Conservation (phyloP, 139 green algal genomes). For the Ulvella scutata region DNA sequence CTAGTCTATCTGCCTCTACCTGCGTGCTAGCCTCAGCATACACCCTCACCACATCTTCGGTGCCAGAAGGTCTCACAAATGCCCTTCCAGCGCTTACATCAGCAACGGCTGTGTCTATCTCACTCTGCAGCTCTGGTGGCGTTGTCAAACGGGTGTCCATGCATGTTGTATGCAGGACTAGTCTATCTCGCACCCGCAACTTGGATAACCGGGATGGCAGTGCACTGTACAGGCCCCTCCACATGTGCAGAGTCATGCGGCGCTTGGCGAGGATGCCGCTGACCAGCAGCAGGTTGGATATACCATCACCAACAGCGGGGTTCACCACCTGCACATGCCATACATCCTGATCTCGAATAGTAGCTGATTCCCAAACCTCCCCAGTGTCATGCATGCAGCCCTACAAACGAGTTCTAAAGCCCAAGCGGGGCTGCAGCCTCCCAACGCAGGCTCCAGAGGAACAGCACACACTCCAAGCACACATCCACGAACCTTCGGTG, state of each 20-base stretch:
- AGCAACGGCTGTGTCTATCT: constrained; percentile 29
- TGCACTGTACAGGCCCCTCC: constrained; percentile 73
- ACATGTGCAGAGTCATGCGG: constrained; percentile 38
- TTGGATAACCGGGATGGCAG: constrained; percentile 75
- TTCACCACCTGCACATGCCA: constrained; percentile 60
- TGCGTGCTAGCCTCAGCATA: constrained; percentile 81
- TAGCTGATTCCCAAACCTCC: too few species aligned
- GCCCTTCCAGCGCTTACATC: constrained; percentile 27
- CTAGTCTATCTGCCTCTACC: constrained; percentile 52
- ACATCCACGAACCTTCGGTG: too few species aligned
- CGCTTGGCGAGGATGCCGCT: constrained; percentile 57
- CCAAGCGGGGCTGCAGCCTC: too few species aligned
- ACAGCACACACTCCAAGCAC: too few species aligned
- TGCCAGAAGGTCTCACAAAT: constrained; percentile 87
- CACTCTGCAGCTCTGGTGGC: constrained; percentile 46
- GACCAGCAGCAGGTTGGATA: constrained; percentile 77
- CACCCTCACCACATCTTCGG: constrained; percentile 90
- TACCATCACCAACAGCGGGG: constrained; percentile 82
- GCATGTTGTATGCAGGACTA: constrained; percentile 42
- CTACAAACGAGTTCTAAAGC: too few species aligned
- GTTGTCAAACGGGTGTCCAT: constrained; percentile 51
- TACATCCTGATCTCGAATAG: constrained; percentile 9
- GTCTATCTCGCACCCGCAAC: constrained; percentile 61
- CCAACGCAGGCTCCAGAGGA: too few species aligned
- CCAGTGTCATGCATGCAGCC: too few species aligned